These are phyloP conservation scores for Suhomyces prunicola DNA, from an alignment of 805 yeast species.

Conservation along the genomic window DNA sequence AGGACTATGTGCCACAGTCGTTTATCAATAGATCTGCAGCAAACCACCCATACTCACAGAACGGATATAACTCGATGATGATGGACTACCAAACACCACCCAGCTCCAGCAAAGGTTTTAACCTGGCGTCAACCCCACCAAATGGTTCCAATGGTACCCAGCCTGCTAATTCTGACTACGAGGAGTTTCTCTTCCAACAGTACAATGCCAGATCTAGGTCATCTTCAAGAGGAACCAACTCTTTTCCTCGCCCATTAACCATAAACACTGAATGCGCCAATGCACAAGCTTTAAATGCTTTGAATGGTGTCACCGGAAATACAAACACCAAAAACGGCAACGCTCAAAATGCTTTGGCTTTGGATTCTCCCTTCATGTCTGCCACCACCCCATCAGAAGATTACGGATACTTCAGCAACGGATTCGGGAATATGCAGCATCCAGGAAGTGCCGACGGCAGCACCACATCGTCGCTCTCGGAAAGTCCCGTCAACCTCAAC, in stretches of 20 bases:
- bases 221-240: slow-evolving; percentile 19
- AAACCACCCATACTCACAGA: slow-evolving; percentile 7
- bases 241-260: slow-evolving; percentile 34
- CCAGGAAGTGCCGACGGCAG: slow-evolving; percentile 6
- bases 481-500: slow-evolving; percentile 13
- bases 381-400: slow-evolving; percentile 38
- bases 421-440: slow-evolving; percentile 5
- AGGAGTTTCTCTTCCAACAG: slow-evolving; percentile 27
- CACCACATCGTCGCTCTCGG: slow-evolving; percentile 7
- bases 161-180: slow-evolving; percentile 21
- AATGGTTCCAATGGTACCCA: slow-evolving; percentile 5
- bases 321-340: background rate
- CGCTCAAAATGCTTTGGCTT: slow-evolving; percentile 12
- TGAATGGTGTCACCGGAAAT: slow-evolving; percentile 15
- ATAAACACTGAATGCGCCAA: slow-evolving; percentile 37
- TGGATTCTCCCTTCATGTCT: slow-evolving; percentile 43
- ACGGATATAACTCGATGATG: slow-evolving; percentile 34
- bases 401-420: slow-evolving; percentile 27
- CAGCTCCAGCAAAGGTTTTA: slow-evolving; percentile 30
- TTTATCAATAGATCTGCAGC: slow-evolving; percentile 32
- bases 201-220: slow-evolving; percentile 20
- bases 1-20: slow-evolving; percentile 42
- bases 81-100: slow-evolving; percentile 43
- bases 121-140: slow-evolving; percentile 13
- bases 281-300: slow-evolving; percentile 21